phyloP scores from a whole-genome alignment of 106 monocot genomes.

The Triglochin maritima region DNA sequence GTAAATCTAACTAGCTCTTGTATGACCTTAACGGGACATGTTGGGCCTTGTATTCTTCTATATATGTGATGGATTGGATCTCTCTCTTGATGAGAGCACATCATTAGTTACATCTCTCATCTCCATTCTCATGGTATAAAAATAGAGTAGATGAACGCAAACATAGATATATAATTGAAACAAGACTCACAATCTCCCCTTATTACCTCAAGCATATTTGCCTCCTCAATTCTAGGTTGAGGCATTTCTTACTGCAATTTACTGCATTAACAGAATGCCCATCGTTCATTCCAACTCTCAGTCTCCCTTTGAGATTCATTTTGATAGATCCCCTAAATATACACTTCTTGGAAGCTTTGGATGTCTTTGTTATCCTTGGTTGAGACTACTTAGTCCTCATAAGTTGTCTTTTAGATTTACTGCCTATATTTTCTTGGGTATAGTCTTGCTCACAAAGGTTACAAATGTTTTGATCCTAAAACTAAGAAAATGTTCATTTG shows the following conservation, averaged over 20 bases:
- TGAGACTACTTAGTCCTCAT: background rate
- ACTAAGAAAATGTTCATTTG: background rate
- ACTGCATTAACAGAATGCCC: conserved; percentile 10
- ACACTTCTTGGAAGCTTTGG: conserved; percentile 8
- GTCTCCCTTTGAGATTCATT: conserved; percentile 7
- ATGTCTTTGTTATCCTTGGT: conserved; percentile 7
- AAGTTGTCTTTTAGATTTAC: background rate
- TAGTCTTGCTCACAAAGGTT: background rate
- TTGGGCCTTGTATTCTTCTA: too few species aligned
- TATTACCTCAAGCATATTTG: background rate
- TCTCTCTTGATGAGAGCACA: too few species aligned
- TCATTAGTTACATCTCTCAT: too few species aligned
- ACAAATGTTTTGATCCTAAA: background rate
- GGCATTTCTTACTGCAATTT: background rate
- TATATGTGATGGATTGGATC: too few species aligned
- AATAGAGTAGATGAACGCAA: conserved; percentile 13
- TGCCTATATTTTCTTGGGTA: conserved; percentile 2
- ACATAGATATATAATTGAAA: conserved; percentile 18
- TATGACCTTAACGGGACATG: too few species aligned
- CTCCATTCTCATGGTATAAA: too few species aligned
- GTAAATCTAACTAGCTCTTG: too few species aligned
- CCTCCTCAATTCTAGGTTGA: conserved; percentile 7
- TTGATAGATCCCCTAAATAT: background rate
- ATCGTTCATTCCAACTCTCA: background rate
- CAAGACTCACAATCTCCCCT: conserved; percentile 1